These are phyloP conservation scores for Tinospora cordifolia DNA, from an alignment of 164 flowering plant genomes.

Conservation along the genomic window DNA sequence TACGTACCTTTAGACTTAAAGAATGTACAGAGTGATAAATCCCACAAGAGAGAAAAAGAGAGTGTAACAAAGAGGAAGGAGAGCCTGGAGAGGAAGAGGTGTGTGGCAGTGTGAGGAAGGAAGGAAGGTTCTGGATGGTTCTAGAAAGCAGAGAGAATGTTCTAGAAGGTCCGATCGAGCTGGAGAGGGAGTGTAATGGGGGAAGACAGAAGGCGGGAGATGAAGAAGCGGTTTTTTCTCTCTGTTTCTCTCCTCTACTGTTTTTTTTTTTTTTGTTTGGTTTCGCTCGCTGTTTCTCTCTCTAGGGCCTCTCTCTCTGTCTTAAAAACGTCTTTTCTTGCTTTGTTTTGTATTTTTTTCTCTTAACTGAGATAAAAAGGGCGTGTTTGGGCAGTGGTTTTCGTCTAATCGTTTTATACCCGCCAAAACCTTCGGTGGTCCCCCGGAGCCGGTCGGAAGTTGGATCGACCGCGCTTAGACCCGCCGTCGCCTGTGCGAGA, in stretches of 20 bases:
- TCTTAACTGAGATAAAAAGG: background rate
- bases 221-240: background rate
- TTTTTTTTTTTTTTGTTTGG: background rate
- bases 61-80: background rate
- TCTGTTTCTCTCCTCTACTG: background rate
- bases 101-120: background rate
- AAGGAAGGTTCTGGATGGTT: constrained; percentile 6
- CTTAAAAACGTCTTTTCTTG: constrained; percentile 14
- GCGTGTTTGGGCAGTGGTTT: background rate
- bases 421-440: constrained; percentile 6
- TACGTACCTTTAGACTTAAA: constrained; percentile 4
- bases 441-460: background rate
- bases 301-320: background rate
- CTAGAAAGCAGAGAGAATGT: background rate
- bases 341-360: constrained; percentile 8
- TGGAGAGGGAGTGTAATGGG: background rate
- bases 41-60: background rate
- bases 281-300: background rate
- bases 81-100: background rate
- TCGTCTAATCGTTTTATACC: constrained; percentile 12
- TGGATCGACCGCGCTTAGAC: background rate
- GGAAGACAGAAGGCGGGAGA: background rate
- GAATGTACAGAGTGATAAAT: constrained; percentile 4
- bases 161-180: constrained; percentile 19
- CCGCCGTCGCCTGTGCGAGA: background rate